These are phyloP conservation scores for Fusarium sp. DNA, from an alignment of 2,329 filamentous ascomycete genomes.

Conservation along the genomic window DNA sequence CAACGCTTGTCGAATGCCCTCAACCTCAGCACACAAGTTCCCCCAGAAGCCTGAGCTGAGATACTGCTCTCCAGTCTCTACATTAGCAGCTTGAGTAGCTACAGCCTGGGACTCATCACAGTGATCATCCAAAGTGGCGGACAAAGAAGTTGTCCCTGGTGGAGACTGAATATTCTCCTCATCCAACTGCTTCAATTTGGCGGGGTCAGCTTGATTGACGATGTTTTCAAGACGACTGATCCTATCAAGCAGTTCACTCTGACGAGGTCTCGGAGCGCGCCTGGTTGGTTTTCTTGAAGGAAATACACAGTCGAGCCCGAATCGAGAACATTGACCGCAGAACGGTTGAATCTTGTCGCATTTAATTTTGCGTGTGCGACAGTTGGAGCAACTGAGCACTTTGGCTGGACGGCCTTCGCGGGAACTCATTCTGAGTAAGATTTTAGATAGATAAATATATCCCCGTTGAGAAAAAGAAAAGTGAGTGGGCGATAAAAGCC, in stretches of 20 bases:
- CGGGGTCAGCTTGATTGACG: constrained; percentile 56
- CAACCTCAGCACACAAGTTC: constrained; percentile 57
- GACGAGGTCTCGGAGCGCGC: constrained; percentile 54
- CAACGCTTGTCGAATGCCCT: constrained; percentile 57
- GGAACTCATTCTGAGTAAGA: constrained; percentile 34
- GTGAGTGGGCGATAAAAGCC: not conserved
- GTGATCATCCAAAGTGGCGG: constrained; percentile 27
- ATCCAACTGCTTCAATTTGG: constrained; percentile 43
- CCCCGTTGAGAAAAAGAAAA: not conserved
- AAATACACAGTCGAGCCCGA: constrained; percentile 59
- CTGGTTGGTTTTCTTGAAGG: constrained; percentile 58
- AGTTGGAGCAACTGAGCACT: constrained; percentile 67
- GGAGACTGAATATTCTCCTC: constrained; percentile 15
- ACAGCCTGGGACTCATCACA: constrained; percentile 24
- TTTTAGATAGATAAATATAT: not conserved
- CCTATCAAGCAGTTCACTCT: constrained; percentile 57
- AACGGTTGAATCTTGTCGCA: constrained; percentile 66
- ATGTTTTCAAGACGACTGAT: constrained; percentile 59
- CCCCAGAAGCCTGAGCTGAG: constrained; percentile 59
- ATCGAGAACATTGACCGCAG: constrained; percentile 64
- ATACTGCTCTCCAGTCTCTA: constrained; percentile 47
- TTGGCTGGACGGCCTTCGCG: constrained; percentile 42
- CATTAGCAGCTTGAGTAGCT: constrained; percentile 37
- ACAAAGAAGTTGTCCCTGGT: not conserved
- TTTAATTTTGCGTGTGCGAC: constrained; percentile 71